Conservation (phyloP, 768 basidiomycete genomes). For the Leccinum subtestaceum region DNA sequence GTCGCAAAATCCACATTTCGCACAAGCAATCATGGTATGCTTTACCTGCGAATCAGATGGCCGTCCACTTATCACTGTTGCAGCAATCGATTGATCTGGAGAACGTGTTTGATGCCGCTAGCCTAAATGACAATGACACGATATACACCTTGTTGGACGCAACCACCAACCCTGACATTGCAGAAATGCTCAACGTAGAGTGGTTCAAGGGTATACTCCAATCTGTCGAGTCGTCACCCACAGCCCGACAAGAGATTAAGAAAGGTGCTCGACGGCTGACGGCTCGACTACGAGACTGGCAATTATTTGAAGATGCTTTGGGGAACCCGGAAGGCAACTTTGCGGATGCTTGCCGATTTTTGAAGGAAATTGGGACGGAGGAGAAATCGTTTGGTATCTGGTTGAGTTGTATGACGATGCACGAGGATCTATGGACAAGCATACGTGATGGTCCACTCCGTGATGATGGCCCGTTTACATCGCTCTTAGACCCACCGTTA, state of each 20-base stretch:
- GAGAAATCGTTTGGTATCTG: conserved; percentile 72
- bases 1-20: conserved; percentile 55
- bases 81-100: conserved; percentile 60
- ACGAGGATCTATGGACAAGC: conserved; percentile 44
- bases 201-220: conserved; percentile 27
- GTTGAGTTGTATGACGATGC: conserved; percentile 66
- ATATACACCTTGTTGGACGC: conserved; percentile 61
- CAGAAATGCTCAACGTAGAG: conserved; percentile 46
- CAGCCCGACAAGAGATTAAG: conserved; percentile 40
- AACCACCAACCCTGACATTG: conserved; percentile 60
- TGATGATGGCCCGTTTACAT: conserved; percentile 34
- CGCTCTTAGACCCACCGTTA: conserved; percentile 36
- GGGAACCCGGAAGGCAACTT: conserved; percentile 54
- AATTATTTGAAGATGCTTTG: conserved; percentile 58
- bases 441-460: conserved; percentile 16
- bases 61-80: conserved; percentile 9
- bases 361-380: conserved; percentile 60
- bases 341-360: conserved; percentile 41
- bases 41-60: too few relatives aligned
- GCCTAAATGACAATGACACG: conserved; percentile 51
- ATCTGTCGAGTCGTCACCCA: conserved; percentile 28
- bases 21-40: conserved; percentile 45
- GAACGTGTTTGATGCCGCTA: conserved; percentile 51
- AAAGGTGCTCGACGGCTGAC: conserved; percentile 47
- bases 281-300: conserved; percentile 56